phyloP scores from a whole-genome alignment of 2,329 filamentous ascomycete species.

The Colletotrichum destructivum region DNA sequence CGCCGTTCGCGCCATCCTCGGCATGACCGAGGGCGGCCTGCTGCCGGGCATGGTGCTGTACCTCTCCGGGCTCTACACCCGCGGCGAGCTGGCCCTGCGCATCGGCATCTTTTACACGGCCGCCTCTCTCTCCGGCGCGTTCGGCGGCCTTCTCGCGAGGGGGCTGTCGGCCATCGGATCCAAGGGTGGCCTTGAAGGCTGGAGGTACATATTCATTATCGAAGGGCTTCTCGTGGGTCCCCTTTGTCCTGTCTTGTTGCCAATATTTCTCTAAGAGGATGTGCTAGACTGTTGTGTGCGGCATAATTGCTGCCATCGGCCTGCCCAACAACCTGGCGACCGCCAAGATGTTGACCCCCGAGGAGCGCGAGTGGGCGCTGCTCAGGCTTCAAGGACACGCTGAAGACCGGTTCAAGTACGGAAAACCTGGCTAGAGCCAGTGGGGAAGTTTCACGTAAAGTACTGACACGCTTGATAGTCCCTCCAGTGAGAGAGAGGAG shows the following conservation, averaged over 20 bases:
- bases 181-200: conserved; percentile 67
- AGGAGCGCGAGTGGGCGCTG: conserved; percentile 66
- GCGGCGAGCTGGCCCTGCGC: conserved; percentile 72
- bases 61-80: conserved; percentile 73
- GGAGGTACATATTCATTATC: conserved; percentile 76
- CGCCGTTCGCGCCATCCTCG: conserved; percentile 73
- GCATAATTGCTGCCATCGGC: conserved; percentile 64
- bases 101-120: conserved; percentile 80
- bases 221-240: conserved; percentile 67
- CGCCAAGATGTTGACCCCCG: conserved; percentile 66
- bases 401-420: conserved; percentile 53
- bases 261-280: conserved; percentile 25
- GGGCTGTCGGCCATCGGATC: conserved; percentile 73
- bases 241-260: accelerated
- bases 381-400: conserved; percentile 58
- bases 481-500: conserved; percentile 56
- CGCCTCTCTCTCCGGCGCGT: conserved; percentile 75
- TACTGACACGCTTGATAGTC: conserved; percentile 25
- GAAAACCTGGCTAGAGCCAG: background rate
- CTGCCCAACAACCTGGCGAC: conserved; percentile 71
- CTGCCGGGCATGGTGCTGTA: conserved; percentile 79
- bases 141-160: conserved; percentile 74
- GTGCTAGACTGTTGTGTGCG: conserved; percentile 68
- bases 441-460: background rate
- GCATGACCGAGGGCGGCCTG: conserved; percentile 75